phyloP scores from a whole-genome alignment of 2,329 filamentous ascomycete species.

The Amauroascus verrucosus region DNA sequence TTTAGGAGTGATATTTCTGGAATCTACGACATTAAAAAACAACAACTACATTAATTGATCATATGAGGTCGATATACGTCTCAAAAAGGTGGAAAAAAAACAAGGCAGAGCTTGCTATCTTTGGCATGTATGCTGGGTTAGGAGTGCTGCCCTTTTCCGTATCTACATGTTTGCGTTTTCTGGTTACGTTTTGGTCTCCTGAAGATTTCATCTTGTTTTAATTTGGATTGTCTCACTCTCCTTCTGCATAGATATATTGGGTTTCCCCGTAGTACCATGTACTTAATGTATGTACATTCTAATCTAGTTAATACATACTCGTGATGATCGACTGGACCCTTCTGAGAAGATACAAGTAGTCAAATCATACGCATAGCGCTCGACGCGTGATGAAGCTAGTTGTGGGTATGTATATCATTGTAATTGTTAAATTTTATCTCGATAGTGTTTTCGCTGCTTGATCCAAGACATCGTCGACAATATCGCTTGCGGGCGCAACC shows the following conservation, averaged over 20 bases:
- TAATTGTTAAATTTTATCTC: no score
- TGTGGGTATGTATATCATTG: no score
- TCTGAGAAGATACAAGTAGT: background rate
- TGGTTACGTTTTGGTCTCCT: background rate
- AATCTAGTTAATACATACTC: slow-evolving; percentile 1
- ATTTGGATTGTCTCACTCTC: background rate
- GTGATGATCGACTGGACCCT: background rate
- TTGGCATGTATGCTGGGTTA: background rate
- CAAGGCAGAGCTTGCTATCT: background rate
- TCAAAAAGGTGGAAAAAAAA: background rate
- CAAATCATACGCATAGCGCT: no score
- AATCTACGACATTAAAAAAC: background rate
- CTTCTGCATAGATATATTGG: slow-evolving; percentile 11
- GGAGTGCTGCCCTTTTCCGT: slow-evolving; percentile 1
- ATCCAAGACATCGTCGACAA: slow-evolving; percentile 41
- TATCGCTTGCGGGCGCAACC: slow-evolving; percentile 42
- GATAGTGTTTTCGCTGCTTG: slow-evolving; percentile 25
- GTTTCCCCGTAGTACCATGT: background rate
- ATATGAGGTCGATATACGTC: background rate
- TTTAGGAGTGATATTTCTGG: slow-evolving; percentile 1
- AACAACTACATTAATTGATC: background rate
- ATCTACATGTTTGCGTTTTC: slow-evolving; percentile 1
- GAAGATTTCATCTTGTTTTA: background rate
- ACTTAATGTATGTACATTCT: slow-evolving; percentile 10
- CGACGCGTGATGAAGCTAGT: no score